phyloP scores from a whole-genome alignment of 192 early-diverging fungal species.

The Podila clonocystis region DNA sequence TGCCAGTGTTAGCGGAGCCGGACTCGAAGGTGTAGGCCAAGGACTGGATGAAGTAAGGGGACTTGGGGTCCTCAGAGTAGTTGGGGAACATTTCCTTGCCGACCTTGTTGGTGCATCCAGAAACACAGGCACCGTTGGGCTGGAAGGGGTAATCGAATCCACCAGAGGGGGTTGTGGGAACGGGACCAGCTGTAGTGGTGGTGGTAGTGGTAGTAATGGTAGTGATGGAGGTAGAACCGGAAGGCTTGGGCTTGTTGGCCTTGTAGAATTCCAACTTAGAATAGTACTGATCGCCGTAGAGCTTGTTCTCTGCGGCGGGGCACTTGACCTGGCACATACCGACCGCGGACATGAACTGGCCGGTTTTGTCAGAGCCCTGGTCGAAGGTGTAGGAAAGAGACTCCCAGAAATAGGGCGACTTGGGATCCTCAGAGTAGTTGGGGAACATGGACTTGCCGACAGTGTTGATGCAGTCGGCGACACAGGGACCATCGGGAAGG shows the following conservation, averaged over 20 bases:
- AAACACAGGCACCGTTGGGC: conserved; percentile 26
- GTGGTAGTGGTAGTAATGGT: conserved; percentile 16
- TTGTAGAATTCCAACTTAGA: conserved; percentile 10
- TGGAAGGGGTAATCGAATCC: conserved; percentile 20
- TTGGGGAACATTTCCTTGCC: conserved; percentile 26
- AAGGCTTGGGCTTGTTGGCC: conserved; percentile 5
- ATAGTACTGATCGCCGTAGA: conserved; percentile 14
- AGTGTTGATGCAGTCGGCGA: conserved; percentile 21
- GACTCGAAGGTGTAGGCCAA: conserved; percentile 13
- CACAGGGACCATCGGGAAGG: conserved; percentile 29
- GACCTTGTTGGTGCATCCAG: conserved; percentile 17
- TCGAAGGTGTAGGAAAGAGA: conserved; percentile 16
- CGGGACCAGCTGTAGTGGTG: background rate
- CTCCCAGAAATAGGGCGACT: conserved; percentile 29
- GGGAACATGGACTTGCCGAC: conserved; percentile 33
- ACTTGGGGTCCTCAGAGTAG: conserved; percentile 38
- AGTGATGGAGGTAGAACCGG: background rate
- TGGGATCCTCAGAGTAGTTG: conserved; percentile 39
- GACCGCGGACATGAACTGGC: conserved; percentile 15
- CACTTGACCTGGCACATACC: conserved; percentile 20
- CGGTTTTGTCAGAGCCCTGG: conserved; percentile 8
- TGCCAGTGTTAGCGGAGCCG: no score
- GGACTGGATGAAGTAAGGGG: conserved; percentile 16
- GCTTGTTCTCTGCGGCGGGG: conserved; percentile 7
- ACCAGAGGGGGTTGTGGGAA: background rate